Percentiles rank a stretch among this genome's conserved stretches.
These are phyloP conservation scores for Candida railenensis DNA, from an alignment of 805 yeast species.

Conservation along the genomic window DNA sequence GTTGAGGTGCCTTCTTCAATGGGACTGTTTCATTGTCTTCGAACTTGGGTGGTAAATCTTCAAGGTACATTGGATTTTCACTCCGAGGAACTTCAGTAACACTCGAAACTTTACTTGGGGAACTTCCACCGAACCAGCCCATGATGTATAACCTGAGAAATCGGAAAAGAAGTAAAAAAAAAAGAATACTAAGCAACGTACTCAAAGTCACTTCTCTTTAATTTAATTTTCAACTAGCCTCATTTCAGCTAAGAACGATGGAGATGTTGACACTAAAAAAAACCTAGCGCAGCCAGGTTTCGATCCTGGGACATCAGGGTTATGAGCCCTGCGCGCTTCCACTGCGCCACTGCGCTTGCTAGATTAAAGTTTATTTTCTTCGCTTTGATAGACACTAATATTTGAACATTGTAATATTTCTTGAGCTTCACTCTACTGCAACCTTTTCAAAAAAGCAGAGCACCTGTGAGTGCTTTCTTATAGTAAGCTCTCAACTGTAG, in stretches of 20 bases:
- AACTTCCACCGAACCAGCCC: slow-evolving; percentile 44
- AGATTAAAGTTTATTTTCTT: background rate
- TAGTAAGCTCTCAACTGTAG: too few species aligned
- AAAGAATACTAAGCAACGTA: background rate
- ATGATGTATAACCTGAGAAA: slow-evolving; percentile 15
- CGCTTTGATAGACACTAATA: too few species aligned
- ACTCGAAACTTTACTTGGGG: slow-evolving; percentile 36
- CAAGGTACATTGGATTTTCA: slow-evolving; percentile 32
- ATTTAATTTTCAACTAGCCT: background rate
- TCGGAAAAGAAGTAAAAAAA: background rate
- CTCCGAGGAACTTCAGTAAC: slow-evolving; percentile 26
- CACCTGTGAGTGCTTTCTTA: too few species aligned
- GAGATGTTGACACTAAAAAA: slow-evolving; percentile 18
- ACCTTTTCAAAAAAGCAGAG: too few species aligned
- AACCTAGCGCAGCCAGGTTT: slow-evolving; percentile 87
- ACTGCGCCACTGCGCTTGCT: slow-evolving; percentile 91
- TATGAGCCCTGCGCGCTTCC: slow-evolving; percentile 99
- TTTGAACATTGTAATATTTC: too few species aligned
- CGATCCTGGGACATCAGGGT: slow-evolving; percentile 98
- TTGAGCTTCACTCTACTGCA: too few species aligned
- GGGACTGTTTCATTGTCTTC: slow-evolving; percentile 29
- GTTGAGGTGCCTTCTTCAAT: slow-evolving; percentile 8
- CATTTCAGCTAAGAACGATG: background rate
- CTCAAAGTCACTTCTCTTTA: background rate
- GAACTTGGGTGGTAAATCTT: slow-evolving; percentile 54